Base-by-base conservation (phyloP, 2,329 filamentous ascomycete genomes). In the Penicillium palitans region DNA sequence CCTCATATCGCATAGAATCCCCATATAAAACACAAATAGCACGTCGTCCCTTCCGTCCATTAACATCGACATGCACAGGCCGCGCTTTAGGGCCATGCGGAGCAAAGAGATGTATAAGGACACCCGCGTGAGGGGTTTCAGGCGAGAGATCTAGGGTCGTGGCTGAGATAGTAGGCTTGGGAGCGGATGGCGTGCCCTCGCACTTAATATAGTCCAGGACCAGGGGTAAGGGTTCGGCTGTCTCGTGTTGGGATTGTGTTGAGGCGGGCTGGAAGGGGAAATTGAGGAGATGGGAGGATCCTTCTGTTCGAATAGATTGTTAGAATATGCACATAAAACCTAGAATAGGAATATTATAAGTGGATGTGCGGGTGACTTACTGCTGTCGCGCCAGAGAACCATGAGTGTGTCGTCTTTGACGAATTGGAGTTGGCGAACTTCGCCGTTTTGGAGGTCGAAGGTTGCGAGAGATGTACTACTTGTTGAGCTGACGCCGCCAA, bases 391-490 rank as follows among this genome's bases (percentile, higher is more conserved):
- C 74, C 82, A 83, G 2, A 92, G 80, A 1, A 90, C 64, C 53
- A 91, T 78, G 2, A 92, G 70, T 0, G 77, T 80, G 13, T 80
- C 73, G 55, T 89, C 84, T 65, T 88, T 81, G 44, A 90, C 80
- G 67, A 92, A 91, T 68, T 88, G 87, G 15, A 89, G 72, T 69
- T 91, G 87, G 21, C 85, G 72, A 17, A 78, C 71, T 27, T 71
- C 68, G 17, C 76, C 76, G 12, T 67, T 58, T 42, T 69, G 60
- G 8, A 78, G 61, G 47, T 67, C 62, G n/a, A 78, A 44, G 2
- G 66, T 68, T n/a, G 74, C 71, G 10, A 72, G 50, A 6, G 64
- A 66, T 15, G 66, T 70, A 19, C 54, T 64, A 48, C 72, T 70
- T 3, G 75, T 76, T 15, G 76, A 77, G 64, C 84, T 89, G 57